Base-by-base conservation (phyloP, 108 stramenopile genomes). In the Stephanodiscus minutulus region DNA sequence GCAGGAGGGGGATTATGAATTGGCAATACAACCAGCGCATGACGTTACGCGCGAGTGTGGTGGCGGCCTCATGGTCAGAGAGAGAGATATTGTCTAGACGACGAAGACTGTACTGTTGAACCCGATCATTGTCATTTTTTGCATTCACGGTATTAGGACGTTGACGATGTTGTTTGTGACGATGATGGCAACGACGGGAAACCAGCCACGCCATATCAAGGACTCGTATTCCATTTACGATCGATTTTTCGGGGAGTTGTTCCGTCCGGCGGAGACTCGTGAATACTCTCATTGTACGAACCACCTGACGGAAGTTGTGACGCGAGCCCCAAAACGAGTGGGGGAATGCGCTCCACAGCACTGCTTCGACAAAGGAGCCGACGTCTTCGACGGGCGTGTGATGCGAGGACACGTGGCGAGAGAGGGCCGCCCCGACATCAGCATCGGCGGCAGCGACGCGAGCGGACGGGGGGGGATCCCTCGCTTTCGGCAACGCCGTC, bases 1-100 rank as follows among this genome's bases (percentile, higher is more conserved):
- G 76, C 3, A 96, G 73, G 12, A 96, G 69, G 20, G 89, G 92
- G 10, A 92, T 86, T 20, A 93, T 44, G 55, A 87, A 89, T 53
- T 82, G 60, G 35, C 68, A 73, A 60, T 92, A 90, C 18, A 91
- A 29, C 89, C 90, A 96, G 10, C 83, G 81, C 79, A 92, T 72
- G 8, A 86, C 77, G 12, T 76, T 76, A 21, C 79, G 64, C 15
- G 86, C 44, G 7, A 90, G 61, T 20, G 18, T 24, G 28, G 80
- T 79, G 3, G 75, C 63, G 12, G 82, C 71, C 35, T 89, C 74
- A 64, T 95, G 91, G 52, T 76, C 80, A 18, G 80, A 77, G 36
- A 74, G 54, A 17, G 83, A 74, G 22, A 83, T 33, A 35, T 77
- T 79, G 33, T 37, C 20, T 43, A 28, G 75, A 71, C 18, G 70